A percentile compares a stretch with the other conserved stretches of the same genome.
Evolutionary conservation across 768 basidiomycete species (phyloP).

Genomic region (Agaricus bisporus): DNA sequence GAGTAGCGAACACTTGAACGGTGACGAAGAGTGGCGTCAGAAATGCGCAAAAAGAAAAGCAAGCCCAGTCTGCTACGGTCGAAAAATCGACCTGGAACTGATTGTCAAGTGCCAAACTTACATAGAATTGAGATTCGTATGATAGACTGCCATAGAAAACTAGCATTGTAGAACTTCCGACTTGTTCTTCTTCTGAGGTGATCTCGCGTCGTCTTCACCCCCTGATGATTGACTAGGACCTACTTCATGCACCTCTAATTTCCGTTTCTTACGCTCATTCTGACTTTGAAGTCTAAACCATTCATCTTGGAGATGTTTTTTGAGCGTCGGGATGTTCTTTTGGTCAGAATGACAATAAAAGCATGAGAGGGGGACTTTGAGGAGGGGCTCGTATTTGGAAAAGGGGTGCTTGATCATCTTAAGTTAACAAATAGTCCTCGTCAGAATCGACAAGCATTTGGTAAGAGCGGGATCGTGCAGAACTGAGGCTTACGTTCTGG

Average conservation of each 20-base stretch:
- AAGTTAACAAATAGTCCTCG: not conserved
- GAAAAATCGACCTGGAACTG: no score
- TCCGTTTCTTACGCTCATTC: slow-evolving; percentile 49
- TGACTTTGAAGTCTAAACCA: slow-evolving; percentile 61
- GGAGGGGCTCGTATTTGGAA: slow-evolving; percentile 52
- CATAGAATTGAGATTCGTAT: no score
- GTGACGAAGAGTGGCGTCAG: no score
- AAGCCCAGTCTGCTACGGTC: no score
- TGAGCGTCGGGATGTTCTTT: slow-evolving; percentile 72
- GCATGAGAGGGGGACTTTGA: slow-evolving; percentile 66
- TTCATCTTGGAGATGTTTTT: slow-evolving; percentile 70
- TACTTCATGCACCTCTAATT: slow-evolving; percentile 16
- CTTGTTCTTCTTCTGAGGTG: not conserved
- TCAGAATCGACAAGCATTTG: not conserved
- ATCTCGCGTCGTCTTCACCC: not conserved
- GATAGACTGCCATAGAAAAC: not conserved
- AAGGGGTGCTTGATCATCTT: slow-evolving; percentile 52
- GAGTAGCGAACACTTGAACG: no score
- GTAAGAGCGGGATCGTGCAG: not conserved
- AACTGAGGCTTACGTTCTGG: slow-evolving; percentile 12
- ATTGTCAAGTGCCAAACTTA: no score
- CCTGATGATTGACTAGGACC: not conserved
- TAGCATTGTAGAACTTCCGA: not conserved
- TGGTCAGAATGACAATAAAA: slow-evolving; percentile 58
- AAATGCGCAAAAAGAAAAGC: no score